Conservation (phyloP, 371 early-diverging fungal species). For the Funneliformis caledonium region DNA sequence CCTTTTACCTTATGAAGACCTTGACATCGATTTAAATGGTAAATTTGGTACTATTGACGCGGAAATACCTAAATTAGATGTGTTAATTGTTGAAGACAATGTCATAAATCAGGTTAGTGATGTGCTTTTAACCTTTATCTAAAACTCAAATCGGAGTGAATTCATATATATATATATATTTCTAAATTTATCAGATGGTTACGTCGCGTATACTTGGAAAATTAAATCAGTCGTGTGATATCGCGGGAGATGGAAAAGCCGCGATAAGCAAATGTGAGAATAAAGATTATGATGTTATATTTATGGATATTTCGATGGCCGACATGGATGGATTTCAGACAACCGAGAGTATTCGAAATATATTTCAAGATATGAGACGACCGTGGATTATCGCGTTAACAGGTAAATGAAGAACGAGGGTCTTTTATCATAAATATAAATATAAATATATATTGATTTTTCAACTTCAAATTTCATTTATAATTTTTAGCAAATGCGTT, state of each 20-base stretch:
- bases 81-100: slow-evolving; percentile 29
- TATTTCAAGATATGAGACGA: slow-evolving; percentile 21
- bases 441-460: background rate
- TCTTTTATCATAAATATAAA: background rate
- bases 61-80: slow-evolving; percentile 8
- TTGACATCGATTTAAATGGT: background rate
- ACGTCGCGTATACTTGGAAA: slow-evolving; percentile 26
- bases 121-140: background rate
- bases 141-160: too few species aligned
- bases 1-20: too few species aligned
- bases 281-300: slow-evolving; percentile 30
- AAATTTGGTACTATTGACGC: background rate
- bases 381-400: slow-evolving; percentile 33
- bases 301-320: slow-evolving; percentile 30
- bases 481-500: slow-evolving; percentile 22
- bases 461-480: background rate
- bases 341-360: background rate
- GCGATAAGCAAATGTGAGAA: slow-evolving; percentile 23
- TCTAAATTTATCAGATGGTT: slow-evolving; percentile 9
- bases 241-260: slow-evolving; percentile 6
- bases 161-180: background rate
- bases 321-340: slow-evolving; percentile 29
- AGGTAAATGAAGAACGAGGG: background rate
- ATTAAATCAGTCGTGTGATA: slow-evolving; percentile 23
- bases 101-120: slow-evolving; percentile 18